Conservation (phyloP, 1,139 yeast species). For the Pneumocystis canis region DNA sequence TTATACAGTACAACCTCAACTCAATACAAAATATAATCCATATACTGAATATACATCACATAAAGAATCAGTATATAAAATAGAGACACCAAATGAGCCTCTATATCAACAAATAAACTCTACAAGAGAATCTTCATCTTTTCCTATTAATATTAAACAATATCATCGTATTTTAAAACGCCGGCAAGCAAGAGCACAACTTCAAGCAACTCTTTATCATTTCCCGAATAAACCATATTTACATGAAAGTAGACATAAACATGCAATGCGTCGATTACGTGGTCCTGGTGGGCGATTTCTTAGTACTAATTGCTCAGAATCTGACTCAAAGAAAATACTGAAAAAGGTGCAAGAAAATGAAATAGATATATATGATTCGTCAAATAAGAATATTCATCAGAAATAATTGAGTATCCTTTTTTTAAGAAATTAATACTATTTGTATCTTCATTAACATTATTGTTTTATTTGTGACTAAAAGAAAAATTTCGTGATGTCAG, state of each 20-base stretch:
- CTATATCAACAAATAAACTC: too few species aligned
- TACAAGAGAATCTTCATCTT: conserved; percentile 46
- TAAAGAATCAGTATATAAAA: not conserved
- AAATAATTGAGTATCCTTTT: too few species aligned
- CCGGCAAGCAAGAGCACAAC: conserved; percentile 80
- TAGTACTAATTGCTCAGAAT: conserved; percentile 87
- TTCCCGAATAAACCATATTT: conserved; percentile 52
- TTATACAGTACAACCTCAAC: not conserved
- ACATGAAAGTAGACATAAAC: conserved; percentile 95
- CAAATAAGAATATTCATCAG: not conserved
- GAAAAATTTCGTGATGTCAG: too few species aligned
- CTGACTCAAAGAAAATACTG: conserved; percentile 15
- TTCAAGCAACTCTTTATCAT: conserved; percentile 65
- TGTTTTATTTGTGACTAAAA: too few species aligned
- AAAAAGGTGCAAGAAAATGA: not conserved
- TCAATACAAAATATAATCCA: not conserved
- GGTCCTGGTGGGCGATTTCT: conserved; percentile 97
- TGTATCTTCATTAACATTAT: too few species aligned
- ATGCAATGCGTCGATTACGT: conserved; percentile 97
- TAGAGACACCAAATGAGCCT: not conserved
- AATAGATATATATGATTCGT: not conserved
- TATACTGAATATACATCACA: not conserved
- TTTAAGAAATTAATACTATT: too few species aligned
- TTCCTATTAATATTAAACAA: conserved; percentile 94
- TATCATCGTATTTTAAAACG: conserved; percentile 88